Conservation (phyloP, 208 protist species). For the Wallacemonas sp. region DNA sequence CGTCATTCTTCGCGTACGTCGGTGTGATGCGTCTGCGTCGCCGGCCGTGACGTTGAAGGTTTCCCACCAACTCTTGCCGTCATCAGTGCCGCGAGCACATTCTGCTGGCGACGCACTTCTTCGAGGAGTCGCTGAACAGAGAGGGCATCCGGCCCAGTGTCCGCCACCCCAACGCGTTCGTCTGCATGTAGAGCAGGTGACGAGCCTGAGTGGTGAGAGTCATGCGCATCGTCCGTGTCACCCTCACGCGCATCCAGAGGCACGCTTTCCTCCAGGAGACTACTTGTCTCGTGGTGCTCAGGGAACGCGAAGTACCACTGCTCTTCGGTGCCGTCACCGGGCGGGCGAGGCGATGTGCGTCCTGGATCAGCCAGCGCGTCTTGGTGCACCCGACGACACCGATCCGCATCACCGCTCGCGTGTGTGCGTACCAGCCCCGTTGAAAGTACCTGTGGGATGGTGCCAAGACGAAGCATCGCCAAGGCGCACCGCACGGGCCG, state of each 20-base stretch:
- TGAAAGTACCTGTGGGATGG: not conserved
- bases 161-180: not conserved
- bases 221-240: not conserved
- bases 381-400: no score
- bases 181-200: not conserved
- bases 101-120: not conserved
- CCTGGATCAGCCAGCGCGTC: no score
- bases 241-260: no score
- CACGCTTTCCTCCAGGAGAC: not conserved
- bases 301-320: constrained; percentile 4
- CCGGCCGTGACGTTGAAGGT: no score
- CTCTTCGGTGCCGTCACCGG: no score
- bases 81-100: not conserved
- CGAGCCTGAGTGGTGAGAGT: not conserved
- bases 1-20: no score
- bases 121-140: not conserved
- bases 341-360: no score
- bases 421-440: not conserved
- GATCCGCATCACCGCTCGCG: no score
- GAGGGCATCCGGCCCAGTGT: not conserved
- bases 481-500: not conserved
- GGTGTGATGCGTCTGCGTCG: no score
- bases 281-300: not conserved
- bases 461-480: not conserved
- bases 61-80: no score